Percentiles rank a stretch among this genome's conserved stretches.
Conservation (phyloP, 768 basidiomycete genomes). For the Sporobolomyces phaffii region DNA sequence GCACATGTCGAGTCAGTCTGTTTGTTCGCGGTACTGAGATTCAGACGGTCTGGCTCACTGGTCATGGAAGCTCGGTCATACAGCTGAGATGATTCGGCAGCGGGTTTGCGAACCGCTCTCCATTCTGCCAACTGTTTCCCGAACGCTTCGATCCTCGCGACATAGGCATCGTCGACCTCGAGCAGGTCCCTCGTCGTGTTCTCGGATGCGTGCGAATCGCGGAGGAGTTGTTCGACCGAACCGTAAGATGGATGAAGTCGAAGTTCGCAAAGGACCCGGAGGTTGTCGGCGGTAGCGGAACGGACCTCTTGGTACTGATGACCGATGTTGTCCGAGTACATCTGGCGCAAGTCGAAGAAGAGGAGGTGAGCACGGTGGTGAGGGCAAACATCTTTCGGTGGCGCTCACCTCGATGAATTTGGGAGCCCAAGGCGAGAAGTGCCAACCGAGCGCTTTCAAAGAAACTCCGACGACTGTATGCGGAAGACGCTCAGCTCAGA, state of each 20-base stretch:
- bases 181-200: slow-evolving; percentile 28
- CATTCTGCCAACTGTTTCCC: slow-evolving; percentile 25
- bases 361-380: too few relatives aligned
- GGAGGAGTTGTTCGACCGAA: slow-evolving; percentile 38
- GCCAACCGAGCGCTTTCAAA: slow-evolving; percentile 62
- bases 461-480: slow-evolving; percentile 52
- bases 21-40: too few relatives aligned
- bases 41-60: slow-evolving; percentile 8
- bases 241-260: slow-evolving; percentile 41
- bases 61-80: slow-evolving; percentile 42
- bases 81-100: slow-evolving; percentile 36
- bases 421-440: slow-evolving; percentile 72
- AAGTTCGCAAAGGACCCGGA: slow-evolving; percentile 38
- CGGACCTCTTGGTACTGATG: slow-evolving; percentile 51
- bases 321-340: slow-evolving; percentile 37
- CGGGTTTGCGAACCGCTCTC: slow-evolving; percentile 39
- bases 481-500: slow-evolving; percentile 48
- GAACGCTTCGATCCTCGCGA: slow-evolving; percentile 35
- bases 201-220: slow-evolving; percentile 23
- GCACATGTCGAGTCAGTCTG: neutral
- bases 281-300: slow-evolving; percentile 47
- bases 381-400: too few relatives aligned
- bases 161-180: slow-evolving; percentile 37
- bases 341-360: too few relatives aligned
- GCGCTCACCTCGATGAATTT: slow-evolving; percentile 54